Base-by-base conservation (phyloP, 2,329 filamentous ascomycete genomes). In the Diaporthe aspalathi region DNA sequence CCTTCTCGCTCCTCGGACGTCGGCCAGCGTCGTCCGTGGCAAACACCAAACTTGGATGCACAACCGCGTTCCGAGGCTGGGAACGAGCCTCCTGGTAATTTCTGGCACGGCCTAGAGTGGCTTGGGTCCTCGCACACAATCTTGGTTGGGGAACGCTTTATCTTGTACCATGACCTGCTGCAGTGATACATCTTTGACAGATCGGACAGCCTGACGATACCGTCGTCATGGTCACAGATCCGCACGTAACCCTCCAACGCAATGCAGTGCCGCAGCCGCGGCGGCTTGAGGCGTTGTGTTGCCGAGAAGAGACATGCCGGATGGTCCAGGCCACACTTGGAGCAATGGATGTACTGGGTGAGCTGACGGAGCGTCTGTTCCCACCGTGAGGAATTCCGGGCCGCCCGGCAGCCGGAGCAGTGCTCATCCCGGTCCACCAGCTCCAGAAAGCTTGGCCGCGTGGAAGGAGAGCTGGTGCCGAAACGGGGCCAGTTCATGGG, bases 251-350 rank as follows among this genome's bases (percentile, higher is more conserved):
- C 68, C 53, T 70, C n/a, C 5, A 57, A 52, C 1, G n/a, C 68
- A 35, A 70, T 70, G 8, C 68, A 70, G 5, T 24, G 22, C 14
- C 62, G 60, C 20, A 49, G 12, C 11, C 43, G 53, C 14, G 62
- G 6, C 7, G 47, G 40, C 2, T 52, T 56, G 20, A 22, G 43
- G 11, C 68, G 68, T 14, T 67, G 62, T 1, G 9, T n/a, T 3
- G 16, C 35, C 5, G 68, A 67, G 50, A 70, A 70, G 7, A 70
- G 62, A 9, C 60, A 70, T 1, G 60, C 62, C 11, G 68, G 68
- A 24, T 70, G 60, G 4, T 67, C 68, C 6, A 20, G 24, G 16
- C 8, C 43, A 16, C 68, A 70, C 1, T 4, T 22, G 4, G 68
- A 70, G 43, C 68, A 70, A 60, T 70, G 68, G 5, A 67, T 20